These are phyloP conservation scores for Kappamyces sp. DNA, from an alignment of 192 early-diverging fungal genomes.

Conservation along the genomic window DNA sequence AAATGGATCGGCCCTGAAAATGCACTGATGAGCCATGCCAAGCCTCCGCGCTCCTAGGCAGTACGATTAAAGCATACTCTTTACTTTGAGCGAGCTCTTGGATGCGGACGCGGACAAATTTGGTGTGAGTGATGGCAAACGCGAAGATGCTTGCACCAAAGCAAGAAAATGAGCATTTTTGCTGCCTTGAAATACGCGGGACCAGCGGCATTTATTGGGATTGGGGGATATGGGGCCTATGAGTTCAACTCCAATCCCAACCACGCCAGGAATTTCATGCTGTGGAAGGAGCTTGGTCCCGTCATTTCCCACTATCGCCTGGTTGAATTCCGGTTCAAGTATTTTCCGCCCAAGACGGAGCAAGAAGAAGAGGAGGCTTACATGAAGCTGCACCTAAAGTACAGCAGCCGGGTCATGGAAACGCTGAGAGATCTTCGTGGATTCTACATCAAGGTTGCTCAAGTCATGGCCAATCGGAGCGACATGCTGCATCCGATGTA, in stretches of 20 bases:
- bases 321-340: neutral
- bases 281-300: neutral
- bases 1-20: conserved; percentile 36
- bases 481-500: conserved; percentile 20
- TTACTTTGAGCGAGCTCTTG: no score
- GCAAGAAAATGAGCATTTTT: no score
- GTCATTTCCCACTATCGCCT: neutral
- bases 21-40: conserved; percentile 14
- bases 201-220: no score
- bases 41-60: no score
- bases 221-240: neutral
- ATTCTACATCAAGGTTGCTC: conserved; percentile 31
- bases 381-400: conserved; percentile 14
- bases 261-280: neutral
- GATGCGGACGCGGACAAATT: no score
- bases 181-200: no score
- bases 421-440: conserved; percentile 20
- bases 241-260: neutral
- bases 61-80: no score
- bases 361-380: conserved; percentile 14
- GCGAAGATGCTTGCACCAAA: no score
- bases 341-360: neutral
- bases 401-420: conserved; percentile 16
- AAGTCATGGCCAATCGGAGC: conserved; percentile 17
- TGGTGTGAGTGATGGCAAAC: no score